Percentiles rank a stretch among this genome's conserved stretches.
phyloP scores from a whole-genome alignment of 2,329 filamentous ascomycete genomes.

The Thermomyces lanuginosus region DNA sequence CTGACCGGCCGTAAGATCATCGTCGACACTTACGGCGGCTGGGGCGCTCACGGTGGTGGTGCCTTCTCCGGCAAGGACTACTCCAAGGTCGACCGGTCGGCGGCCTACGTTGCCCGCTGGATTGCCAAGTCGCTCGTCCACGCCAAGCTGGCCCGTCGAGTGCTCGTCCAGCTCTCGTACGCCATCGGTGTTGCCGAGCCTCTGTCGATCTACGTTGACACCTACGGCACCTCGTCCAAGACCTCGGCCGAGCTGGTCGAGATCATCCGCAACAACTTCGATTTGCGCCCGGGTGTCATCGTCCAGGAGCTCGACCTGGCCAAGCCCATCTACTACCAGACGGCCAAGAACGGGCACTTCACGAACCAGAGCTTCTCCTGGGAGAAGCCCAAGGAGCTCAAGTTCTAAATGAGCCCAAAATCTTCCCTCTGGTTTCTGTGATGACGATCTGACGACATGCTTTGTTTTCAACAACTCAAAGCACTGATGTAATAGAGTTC shows the following conservation, averaged over 20 bases:
- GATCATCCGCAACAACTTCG: constrained; percentile 93
- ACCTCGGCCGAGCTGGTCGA: constrained; percentile 81
- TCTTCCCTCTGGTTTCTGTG: constrained; percentile 8
- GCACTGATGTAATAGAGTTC: constrained; percentile 24
- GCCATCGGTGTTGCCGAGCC: constrained; percentile 98
- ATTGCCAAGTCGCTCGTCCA: constrained; percentile 95
- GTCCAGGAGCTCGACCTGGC: constrained; percentile 91
- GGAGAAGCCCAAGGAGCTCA: constrained; percentile 95
- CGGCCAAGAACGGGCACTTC: constrained; percentile 99
- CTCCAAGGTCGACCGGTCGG: constrained; percentile 98
- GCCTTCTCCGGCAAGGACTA: constrained; percentile 99
- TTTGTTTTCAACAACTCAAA: constrained; percentile 37
- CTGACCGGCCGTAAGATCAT: constrained; percentile 99
- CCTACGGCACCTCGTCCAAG: constrained; percentile 86
- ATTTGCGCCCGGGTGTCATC: constrained; percentile 94
- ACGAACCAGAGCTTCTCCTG: constrained; percentile 95
- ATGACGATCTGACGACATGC: constrained; percentile 30
- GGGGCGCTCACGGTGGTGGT: constrained; percentile 99
- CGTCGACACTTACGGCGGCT: constrained; percentile 98
- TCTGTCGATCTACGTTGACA: constrained; percentile 93
- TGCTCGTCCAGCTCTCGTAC: constrained; percentile 94
- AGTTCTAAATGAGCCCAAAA: constrained; percentile 48
- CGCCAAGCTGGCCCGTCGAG: constrained; percentile 77
- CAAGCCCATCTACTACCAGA: constrained; percentile 95
- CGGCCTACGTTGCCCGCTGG: constrained; percentile 94